phyloP scores from a whole-genome alignment of 345 rosid species.

The Lepidium didymum region DNA sequence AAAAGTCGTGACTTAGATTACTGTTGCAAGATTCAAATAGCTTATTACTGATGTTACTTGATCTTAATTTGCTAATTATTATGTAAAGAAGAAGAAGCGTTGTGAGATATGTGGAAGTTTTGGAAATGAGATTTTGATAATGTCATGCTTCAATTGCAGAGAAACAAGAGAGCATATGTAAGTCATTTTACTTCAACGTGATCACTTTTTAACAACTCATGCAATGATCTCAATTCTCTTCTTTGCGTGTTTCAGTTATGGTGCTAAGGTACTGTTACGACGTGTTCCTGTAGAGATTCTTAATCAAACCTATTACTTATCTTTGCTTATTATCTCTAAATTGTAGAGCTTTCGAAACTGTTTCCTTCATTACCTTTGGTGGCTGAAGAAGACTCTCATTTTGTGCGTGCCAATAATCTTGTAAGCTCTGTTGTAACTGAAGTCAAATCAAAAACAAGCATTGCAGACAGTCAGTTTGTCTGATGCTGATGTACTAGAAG shows the following conservation, averaged over 20 bases:
- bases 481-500: slow-evolving; percentile 57
- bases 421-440: slow-evolving; percentile 60
- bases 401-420: slow-evolving; percentile 53
- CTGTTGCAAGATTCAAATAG: not conserved
- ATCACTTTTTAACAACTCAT: not conserved
- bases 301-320: too few relatives aligned
- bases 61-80: not conserved
- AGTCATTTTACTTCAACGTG: not conserved
- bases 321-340: too few relatives aligned
- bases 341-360: too few relatives aligned
- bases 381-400: slow-evolving; percentile 87
- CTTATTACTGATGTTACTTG: not conserved
- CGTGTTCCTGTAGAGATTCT: too few relatives aligned
- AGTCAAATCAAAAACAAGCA: slow-evolving; percentile 39
- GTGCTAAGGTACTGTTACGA: not conserved
- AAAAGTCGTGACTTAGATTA: not conserved
- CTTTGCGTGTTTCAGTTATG: slow-evolving; percentile 4
- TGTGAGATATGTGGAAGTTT: slow-evolving; percentile 24
- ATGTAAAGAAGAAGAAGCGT: not conserved
- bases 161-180: too few relatives aligned
- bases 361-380: slow-evolving; percentile 81
- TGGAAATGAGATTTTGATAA: not conserved
- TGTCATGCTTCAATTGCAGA: not conserved
- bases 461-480: slow-evolving; percentile 37
- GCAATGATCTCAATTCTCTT: not conserved